phyloP scores from a whole-genome alignment of 2,329 filamentous ascomycete species.

The Colletotrichum spinosum region DNA sequence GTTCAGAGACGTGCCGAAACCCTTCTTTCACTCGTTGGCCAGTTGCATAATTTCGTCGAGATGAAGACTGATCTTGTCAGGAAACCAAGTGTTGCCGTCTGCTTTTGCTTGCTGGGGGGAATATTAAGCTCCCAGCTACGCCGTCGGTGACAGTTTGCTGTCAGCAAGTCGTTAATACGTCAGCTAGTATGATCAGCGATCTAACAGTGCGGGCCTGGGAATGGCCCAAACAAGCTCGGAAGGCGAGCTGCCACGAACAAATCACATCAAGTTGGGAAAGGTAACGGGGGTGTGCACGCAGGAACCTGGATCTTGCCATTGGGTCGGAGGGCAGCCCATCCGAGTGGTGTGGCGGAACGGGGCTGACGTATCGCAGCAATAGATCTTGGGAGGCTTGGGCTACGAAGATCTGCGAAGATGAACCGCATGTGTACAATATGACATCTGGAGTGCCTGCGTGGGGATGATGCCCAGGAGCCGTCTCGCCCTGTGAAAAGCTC shows the following conservation, averaged over 20 bases:
- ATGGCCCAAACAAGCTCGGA: conserved; percentile 8
- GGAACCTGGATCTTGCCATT: conserved; percentile 22
- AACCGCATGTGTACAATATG: conserved; percentile 23
- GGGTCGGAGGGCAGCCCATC: conserved; percentile 19
- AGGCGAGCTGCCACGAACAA: conserved; percentile 20
- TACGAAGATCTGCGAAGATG: background rate
- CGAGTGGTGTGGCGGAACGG: conserved; percentile 24
- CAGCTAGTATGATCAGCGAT: conserved; percentile 24
- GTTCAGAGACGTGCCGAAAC: conserved; percentile 12
- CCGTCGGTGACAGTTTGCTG: background rate
- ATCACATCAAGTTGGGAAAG: conserved; percentile 20
- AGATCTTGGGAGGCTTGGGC: conserved; percentile 26
- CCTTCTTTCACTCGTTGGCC: background rate
- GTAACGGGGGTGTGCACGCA: conserved; percentile 4
- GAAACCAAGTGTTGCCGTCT: too few relatives aligned
- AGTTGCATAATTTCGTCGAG: too few relatives aligned
- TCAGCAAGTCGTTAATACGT: conserved; percentile 9
- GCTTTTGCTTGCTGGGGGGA: too few relatives aligned
- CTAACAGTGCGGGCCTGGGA: conserved; percentile 10
- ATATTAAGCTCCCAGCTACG: too few relatives aligned
- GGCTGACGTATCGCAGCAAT: conserved; percentile 7
- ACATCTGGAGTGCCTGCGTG: conserved; percentile 6
- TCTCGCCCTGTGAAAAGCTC: conserved; percentile 13
- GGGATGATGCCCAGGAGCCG: too few relatives aligned
- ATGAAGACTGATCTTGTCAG: too few relatives aligned